These are phyloP conservation scores for Breviolum minutum DNA, from an alignment of 73 alveolate species.

Conservation along the genomic window DNA sequence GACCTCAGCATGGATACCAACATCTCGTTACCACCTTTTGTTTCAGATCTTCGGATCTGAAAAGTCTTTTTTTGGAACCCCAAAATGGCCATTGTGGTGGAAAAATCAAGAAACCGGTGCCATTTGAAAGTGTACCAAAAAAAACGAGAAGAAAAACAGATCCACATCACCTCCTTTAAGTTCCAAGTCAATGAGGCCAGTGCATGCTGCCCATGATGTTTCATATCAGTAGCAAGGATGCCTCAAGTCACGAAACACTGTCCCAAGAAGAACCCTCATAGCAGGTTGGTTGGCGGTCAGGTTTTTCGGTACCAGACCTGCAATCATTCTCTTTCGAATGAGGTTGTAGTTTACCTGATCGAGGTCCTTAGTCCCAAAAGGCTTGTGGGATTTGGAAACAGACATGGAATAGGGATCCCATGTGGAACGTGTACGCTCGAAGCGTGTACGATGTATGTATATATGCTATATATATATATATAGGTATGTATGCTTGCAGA, in stretches of 20 bases:
- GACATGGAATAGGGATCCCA: neutral
- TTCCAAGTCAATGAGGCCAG: too few species aligned
- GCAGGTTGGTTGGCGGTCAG: neutral
- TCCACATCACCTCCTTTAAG: too few species aligned
- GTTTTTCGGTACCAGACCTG: neutral
- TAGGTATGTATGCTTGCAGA: too few species aligned
- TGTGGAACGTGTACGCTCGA: neutral
- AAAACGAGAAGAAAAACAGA: neutral
- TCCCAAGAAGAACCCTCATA: neutral
- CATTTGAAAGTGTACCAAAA: too few species aligned
- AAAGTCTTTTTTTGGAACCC: neutral
- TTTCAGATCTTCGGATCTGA: too few species aligned
- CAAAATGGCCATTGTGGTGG: too few species aligned
- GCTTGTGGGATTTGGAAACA: neutral
- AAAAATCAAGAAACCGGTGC: too few species aligned
- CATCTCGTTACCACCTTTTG: neutral
- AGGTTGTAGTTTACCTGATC: conserved; percentile 49
- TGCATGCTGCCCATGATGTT: conserved; percentile 80
- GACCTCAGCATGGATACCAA: neutral
- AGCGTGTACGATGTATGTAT: too few species aligned
- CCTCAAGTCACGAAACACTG: neutral
- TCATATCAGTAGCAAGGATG: conserved; percentile 91
- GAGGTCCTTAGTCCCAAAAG: conserved; percentile 29
- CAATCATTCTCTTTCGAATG: conserved; percentile 84
- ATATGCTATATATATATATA: too few species aligned